Conservation (phyloP, 202 grass and related monocot genomes). For the Setaria italica region DNA sequence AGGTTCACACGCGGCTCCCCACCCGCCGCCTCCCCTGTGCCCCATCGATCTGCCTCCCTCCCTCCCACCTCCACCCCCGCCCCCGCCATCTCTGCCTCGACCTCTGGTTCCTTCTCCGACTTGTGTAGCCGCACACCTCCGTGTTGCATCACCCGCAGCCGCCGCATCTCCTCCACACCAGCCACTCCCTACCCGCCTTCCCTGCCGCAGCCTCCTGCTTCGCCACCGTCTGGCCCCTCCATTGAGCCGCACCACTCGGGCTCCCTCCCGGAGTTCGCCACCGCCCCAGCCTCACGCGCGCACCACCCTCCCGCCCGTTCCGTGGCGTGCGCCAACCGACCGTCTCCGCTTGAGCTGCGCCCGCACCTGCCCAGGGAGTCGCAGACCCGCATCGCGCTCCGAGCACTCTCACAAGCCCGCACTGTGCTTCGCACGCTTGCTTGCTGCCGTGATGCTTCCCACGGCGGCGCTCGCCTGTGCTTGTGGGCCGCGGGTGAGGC, state of each 20-base stretch:
- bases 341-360: slow-evolving; percentile 74
- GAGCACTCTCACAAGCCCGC: too few relatives aligned
- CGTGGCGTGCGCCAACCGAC: slow-evolving; percentile 45
- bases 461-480: neutral
- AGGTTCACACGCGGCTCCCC: neutral
- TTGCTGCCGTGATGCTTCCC: slow-evolving; percentile 42
- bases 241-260: slow-evolving; percentile 47
- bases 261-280: slow-evolving; percentile 66
- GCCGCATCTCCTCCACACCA: slow-evolving; percentile 42
- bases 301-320: slow-evolving; percentile 51
- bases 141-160: neutral
- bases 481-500: slow-evolving; percentile 74
- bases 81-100: slow-evolving; percentile 21
- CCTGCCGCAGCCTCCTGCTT: slow-evolving; percentile 4
- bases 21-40: neutral
- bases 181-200: slow-evolving; percentile 53
- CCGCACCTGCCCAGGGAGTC: slow-evolving; percentile 74
- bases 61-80: slow-evolving; percentile 31
- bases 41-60: slow-evolving; percentile 43
- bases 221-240: slow-evolving; percentile 45
- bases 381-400: slow-evolving; percentile 44
- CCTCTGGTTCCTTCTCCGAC: slow-evolving; percentile 26
- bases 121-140: neutral
- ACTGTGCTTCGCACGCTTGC: slow-evolving; percentile 58
- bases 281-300: slow-evolving; percentile 4